These are phyloP conservation scores for Penicillium paradoxum DNA, from an alignment of 495 filamentous ascomycete species.

Conservation along the genomic window DNA sequence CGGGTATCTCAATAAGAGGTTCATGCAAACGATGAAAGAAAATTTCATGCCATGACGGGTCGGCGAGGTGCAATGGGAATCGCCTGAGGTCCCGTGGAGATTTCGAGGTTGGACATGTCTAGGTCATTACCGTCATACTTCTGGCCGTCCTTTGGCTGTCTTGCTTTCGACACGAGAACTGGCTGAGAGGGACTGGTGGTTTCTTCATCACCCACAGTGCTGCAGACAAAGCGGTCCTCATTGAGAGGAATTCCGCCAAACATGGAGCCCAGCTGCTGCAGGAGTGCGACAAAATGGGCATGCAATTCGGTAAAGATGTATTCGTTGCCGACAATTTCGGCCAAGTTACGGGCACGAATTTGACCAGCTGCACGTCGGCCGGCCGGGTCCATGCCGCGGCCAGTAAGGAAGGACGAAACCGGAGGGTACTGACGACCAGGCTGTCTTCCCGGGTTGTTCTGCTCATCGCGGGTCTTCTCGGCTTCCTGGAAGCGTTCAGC, in stretches of 20 bases:
- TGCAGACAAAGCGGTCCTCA: conserved; percentile 43
- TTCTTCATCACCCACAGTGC: conserved; percentile 35
- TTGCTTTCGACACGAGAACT: conserved; percentile 18
- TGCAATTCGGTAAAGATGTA: conserved; percentile 89
- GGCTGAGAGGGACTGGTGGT: conserved; percentile 15
- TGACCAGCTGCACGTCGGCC: conserved; percentile 48
- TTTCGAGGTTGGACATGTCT: conserved; percentile 33
- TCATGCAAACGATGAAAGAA: conserved; percentile 12
- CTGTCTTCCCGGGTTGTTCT: conserved; percentile 24
- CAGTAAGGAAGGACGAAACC: conserved; percentile 60
- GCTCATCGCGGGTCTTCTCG: conserved; percentile 42
- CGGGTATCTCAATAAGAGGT: conserved; percentile 20
- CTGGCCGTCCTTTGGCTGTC: conserved; percentile 16
- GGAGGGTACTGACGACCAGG: conserved; percentile 44
- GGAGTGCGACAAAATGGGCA: conserved; percentile 66
- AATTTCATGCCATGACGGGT: conserved; percentile 34
- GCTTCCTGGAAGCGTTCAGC: conserved; percentile 52
- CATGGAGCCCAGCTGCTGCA: conserved; percentile 59
- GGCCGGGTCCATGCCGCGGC: conserved; percentile 54
- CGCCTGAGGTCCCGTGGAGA: conserved; percentile 38
- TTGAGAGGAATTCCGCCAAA: conserved; percentile 43
- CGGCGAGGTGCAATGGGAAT: conserved; percentile 42
- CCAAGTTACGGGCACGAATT: conserved; percentile 69
- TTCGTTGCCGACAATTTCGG: conserved; percentile 79
- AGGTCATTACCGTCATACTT: conserved; percentile 33